Evolutionary conservation across 202 grass and related monocot genomes (phyloP).

Genomic region (Panicum hallii): DNA sequence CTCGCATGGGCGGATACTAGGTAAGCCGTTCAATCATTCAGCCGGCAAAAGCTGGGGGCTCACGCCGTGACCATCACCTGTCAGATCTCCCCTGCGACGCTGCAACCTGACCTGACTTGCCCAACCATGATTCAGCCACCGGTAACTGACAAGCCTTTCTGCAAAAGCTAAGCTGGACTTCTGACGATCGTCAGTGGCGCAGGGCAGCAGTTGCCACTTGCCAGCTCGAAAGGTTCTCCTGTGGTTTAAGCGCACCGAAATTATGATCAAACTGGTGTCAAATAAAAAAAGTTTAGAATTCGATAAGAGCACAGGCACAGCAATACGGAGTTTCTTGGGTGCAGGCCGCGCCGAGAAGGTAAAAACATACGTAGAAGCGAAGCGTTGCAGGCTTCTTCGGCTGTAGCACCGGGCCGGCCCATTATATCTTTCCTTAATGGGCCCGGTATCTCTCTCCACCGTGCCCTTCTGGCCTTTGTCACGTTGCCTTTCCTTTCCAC

Average conservation of each 20-base stretch:
- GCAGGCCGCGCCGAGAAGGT: no score
- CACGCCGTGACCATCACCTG: background rate
- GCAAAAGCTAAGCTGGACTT: background rate
- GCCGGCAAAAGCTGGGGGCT: constrained; percentile 1
- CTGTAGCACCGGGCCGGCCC: no score
- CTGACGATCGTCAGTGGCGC: background rate
- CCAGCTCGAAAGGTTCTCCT: background rate
- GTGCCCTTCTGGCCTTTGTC: no score
- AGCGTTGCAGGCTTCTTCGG: no score
- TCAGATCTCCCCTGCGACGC: background rate
- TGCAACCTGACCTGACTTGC: background rate
- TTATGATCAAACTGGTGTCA: no score
- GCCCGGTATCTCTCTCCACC: no score
- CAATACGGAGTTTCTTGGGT: no score
- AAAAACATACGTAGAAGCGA: no score
- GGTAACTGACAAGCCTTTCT: background rate
- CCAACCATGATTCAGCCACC: background rate
- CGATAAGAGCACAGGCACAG: no score
- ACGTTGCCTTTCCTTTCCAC: no score
- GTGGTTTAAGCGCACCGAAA: background rate
- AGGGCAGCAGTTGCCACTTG: background rate
- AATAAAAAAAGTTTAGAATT: no score
- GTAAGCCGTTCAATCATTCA: constrained; percentile 7
- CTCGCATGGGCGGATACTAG: background rate
- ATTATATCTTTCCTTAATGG: no score